Evolutionary conservation across 78 protist genomes (phyloP).

Genomic region (Salpingoeca rosetta): DNA sequence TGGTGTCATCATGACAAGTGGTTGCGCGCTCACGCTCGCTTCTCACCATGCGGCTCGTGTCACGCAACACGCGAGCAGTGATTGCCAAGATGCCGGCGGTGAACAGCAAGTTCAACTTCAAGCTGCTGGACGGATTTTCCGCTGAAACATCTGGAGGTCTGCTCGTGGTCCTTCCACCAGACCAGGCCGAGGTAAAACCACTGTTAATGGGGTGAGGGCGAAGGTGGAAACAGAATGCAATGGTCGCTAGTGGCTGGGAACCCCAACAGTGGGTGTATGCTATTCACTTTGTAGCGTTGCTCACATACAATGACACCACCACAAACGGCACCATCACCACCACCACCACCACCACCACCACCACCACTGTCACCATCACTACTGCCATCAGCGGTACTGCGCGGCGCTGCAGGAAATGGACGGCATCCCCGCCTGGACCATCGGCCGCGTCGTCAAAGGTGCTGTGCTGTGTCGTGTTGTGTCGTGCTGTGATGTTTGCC

Average conservation of each 20-base stretch:
- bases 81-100: conserved; percentile 44
- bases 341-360: too few relatives aligned
- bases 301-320: too few relatives aligned
- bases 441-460: not conserved
- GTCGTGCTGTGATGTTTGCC: too few relatives aligned
- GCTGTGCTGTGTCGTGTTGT: too few relatives aligned
- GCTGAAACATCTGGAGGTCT: conserved; percentile 79
- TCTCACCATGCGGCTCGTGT: not conserved
- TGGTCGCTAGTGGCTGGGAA: too few relatives aligned
- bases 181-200: conserved; percentile 12
- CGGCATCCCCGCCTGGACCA: not conserved
- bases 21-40: not conserved
- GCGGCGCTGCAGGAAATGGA: not conserved
- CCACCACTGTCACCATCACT: too few relatives aligned
- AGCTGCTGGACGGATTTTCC: conserved; percentile 34
- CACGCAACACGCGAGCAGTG: conserved; percentile 13
- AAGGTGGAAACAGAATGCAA: not conserved
- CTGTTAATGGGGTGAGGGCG: not conserved
- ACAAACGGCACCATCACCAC: too few relatives aligned
- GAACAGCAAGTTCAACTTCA: conserved; percentile 34
- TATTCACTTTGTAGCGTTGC: too few relatives aligned
- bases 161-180: conserved; percentile 36
- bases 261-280: too few relatives aligned
- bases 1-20: not conserved
- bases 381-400: not conserved